Percentiles rank a stretch among this genome's conserved stretches.
Evolutionary conservation across 495 filamentous ascomycete genomes (phyloP).

Genomic region (Trypethelium eluteriae): DNA sequence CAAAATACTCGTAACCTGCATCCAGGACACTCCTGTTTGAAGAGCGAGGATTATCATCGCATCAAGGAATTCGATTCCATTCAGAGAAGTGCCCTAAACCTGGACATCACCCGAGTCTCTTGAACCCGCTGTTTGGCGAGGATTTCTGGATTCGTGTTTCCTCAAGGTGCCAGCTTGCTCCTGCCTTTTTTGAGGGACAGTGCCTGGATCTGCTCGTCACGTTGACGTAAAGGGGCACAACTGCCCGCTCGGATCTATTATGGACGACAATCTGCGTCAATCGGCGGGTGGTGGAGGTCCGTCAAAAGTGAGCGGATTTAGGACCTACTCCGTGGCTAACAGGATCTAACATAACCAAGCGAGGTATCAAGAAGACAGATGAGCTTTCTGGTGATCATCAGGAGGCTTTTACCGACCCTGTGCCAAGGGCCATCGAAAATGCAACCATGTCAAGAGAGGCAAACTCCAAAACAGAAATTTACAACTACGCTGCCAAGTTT

Average conservation of each 20-base stretch:
- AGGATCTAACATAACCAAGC: constrained; percentile 5
- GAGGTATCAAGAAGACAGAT: constrained; percentile 16
- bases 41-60: neutral
- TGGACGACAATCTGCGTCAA: neutral
- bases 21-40: neutral
- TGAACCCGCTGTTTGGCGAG: too few relatives aligned
- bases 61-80: neutral
- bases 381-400: constrained; percentile 16
- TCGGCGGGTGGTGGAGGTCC: neutral
- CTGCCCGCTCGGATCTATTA: neutral
- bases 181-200: neutral
- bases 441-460: constrained; percentile 13
- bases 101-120: neutral
- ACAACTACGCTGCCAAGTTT: constrained; percentile 45
- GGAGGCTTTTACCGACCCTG: constrained; percentile 7
- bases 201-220: neutral
- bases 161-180: neutral
- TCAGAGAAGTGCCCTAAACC: neutral
- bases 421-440: neutral
- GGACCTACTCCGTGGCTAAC: neutral
- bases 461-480: constrained; percentile 36
- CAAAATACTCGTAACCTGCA: neutral
- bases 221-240: neutral
- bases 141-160: neutral
- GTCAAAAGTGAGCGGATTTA: neutral